A percentile compares a stretch with the other conserved stretches of the same genome.
Evolutionary conservation across 2,329 filamentous ascomycete species (phyloP).

Genomic region (Aspergillus cejpii): DNA sequence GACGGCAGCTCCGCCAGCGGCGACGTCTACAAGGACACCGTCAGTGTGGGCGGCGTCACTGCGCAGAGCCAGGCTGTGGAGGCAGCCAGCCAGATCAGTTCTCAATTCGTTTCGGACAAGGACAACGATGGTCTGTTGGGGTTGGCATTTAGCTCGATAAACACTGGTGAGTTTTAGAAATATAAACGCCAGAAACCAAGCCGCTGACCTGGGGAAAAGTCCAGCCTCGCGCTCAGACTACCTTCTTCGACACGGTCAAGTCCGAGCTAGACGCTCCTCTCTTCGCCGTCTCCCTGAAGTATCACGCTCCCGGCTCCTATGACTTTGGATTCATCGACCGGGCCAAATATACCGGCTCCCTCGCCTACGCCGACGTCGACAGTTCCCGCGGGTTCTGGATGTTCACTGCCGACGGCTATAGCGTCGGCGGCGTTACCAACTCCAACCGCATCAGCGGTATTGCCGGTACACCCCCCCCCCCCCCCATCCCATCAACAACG

Average conservation of each 20-base stretch:
- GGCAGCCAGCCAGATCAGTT: slow-evolving; percentile 54
- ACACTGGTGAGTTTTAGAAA: slow-evolving; percentile 38
- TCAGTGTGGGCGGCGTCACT: slow-evolving; percentile 54
- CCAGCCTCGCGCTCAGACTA: slow-evolving; percentile 45
- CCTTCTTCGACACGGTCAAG: slow-evolving; percentile 57
- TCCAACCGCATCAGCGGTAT: slow-evolving; percentile 48
- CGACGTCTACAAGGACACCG: slow-evolving; percentile 59
- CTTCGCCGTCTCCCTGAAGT: slow-evolving; percentile 52
- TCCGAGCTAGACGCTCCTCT: slow-evolving; percentile 45
- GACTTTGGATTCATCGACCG: slow-evolving; percentile 56
- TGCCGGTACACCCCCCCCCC: slow-evolving; percentile 35
- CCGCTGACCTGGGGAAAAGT: slow-evolving; percentile 26
- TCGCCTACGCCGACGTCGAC: slow-evolving; percentile 53
- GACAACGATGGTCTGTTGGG: slow-evolving; percentile 56
- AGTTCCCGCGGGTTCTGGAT: slow-evolving; percentile 58
- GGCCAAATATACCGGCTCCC: slow-evolving; percentile 51
- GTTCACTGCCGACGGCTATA: slow-evolving; percentile 52
- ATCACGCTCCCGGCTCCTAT: slow-evolving; percentile 47
- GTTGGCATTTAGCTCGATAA: slow-evolving; percentile 54
- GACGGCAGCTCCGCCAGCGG: slow-evolving; percentile 59
- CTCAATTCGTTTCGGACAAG: slow-evolving; percentile 46
- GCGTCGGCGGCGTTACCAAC: slow-evolving; percentile 44
- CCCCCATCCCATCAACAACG: background rate
- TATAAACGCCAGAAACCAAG: background rate
- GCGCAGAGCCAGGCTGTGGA: slow-evolving; percentile 59